These are phyloP conservation scores for Rhynchosporium secalis DNA, from an alignment of 2,329 filamentous ascomycete species.

Conservation along the genomic window DNA sequence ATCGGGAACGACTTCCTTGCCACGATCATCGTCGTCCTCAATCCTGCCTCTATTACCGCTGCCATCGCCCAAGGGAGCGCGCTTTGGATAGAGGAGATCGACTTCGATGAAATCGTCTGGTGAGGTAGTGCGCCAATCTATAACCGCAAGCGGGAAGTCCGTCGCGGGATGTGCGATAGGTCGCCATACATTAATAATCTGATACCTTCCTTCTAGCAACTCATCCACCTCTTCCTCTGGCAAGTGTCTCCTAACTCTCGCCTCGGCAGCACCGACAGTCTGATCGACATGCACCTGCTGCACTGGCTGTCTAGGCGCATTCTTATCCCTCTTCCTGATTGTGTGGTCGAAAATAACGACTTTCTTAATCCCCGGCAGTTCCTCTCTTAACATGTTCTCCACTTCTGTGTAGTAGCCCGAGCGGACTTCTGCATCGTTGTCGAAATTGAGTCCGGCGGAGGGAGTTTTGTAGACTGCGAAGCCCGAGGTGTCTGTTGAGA, in stretches of 20 bases:
- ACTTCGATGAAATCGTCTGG: slow-evolving; percentile 68
- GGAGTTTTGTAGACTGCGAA: slow-evolving; percentile 66
- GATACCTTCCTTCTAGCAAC: slow-evolving; percentile 66
- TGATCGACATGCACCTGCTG: slow-evolving; percentile 78
- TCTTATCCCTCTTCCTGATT: slow-evolving; percentile 62
- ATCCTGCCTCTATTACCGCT: slow-evolving; percentile 38
- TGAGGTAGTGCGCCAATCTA: slow-evolving; percentile 53
- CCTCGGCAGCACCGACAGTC: slow-evolving; percentile 63
- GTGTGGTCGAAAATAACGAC: slow-evolving; percentile 85
- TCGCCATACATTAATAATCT: slow-evolving; percentile 82
- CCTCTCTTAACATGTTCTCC: slow-evolving; percentile 63
- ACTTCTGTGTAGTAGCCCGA: slow-evolving; percentile 79
- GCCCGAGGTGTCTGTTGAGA: slow-evolving; percentile 68
- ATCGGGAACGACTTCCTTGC: slow-evolving; percentile 52
- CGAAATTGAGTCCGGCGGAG: slow-evolving; percentile 56
- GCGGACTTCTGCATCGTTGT: slow-evolving; percentile 67
- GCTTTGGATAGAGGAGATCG: slow-evolving; percentile 69
- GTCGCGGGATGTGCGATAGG: slow-evolving; percentile 56
- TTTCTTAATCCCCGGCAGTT: slow-evolving; percentile 60
- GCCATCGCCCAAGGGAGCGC: slow-evolving; percentile 26
- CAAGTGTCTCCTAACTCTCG: slow-evolving; percentile 67
- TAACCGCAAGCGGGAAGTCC: slow-evolving; percentile 58
- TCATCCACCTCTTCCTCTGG: slow-evolving; percentile 60
- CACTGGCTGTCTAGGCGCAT: slow-evolving; percentile 64
- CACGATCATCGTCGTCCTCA: slow-evolving; percentile 51